These are phyloP conservation scores for Fusarium sororula DNA, from an alignment of 2,329 filamentous ascomycete genomes.

Conservation along the genomic window DNA sequence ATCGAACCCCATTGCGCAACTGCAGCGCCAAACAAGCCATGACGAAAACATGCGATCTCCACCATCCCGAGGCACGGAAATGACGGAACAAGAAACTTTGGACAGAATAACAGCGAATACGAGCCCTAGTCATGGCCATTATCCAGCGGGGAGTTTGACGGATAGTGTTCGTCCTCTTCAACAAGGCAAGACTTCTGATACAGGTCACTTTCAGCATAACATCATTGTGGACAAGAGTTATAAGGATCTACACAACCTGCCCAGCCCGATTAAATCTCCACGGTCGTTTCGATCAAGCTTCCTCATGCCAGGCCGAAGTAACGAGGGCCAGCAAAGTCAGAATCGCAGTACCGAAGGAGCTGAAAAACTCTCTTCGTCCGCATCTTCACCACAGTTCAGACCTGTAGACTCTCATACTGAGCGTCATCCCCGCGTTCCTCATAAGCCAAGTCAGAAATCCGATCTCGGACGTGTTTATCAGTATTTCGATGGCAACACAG, in stretches of 20 bases:
- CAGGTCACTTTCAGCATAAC: slow-evolving; percentile 53
- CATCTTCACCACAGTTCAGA: slow-evolving; percentile 75
- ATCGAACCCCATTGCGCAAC: slow-evolving; percentile 56
- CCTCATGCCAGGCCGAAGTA: slow-evolving; percentile 68
- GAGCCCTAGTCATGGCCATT: slow-evolving; percentile 72
- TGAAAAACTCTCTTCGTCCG: slow-evolving; percentile 84
- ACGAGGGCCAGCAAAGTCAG: slow-evolving; percentile 56
- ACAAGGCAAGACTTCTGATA: slow-evolving; percentile 56
- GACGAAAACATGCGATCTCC: slow-evolving; percentile 67
- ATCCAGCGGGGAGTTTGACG: slow-evolving; percentile 69
- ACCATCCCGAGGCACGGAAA: slow-evolving; percentile 81
- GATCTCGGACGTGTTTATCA: slow-evolving; percentile 77
- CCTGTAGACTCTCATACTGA: slow-evolving; percentile 52
- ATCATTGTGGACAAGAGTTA: slow-evolving; percentile 70
- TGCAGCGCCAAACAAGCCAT: slow-evolving; percentile 43
- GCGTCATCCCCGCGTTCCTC: slow-evolving; percentile 31
- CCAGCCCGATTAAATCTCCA: slow-evolving; percentile 74
- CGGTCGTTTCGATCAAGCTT: slow-evolving; percentile 82
- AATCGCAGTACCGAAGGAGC: slow-evolving; percentile 72
- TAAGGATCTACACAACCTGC: slow-evolving; percentile 59
- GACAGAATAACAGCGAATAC: slow-evolving; percentile 78
- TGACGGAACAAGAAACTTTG: slow-evolving; percentile 76
- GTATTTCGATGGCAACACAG: slow-evolving; percentile 92
- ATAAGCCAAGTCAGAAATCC: slow-evolving; percentile 36
- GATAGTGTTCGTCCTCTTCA: slow-evolving; percentile 85